Conservation (phyloP, 2,329 filamentous ascomycete genomes). For the Pseudocercospora cruenta region DNA sequence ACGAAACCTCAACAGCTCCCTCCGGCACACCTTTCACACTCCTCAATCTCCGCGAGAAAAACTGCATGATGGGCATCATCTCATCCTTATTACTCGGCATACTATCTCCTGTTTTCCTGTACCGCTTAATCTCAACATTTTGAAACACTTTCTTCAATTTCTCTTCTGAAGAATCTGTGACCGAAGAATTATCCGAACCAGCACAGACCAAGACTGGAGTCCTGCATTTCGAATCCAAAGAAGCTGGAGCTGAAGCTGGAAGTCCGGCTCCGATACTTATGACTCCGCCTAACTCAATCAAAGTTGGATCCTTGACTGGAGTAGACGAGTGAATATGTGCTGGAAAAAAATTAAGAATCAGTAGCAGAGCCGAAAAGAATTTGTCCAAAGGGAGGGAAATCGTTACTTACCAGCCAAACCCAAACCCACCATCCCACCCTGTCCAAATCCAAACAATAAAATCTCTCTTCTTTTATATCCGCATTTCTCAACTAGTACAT, state of each 20-base stretch:
- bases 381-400: conserved; percentile 22
- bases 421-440: conserved; percentile 61
- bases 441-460: conserved; percentile 59
- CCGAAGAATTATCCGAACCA: conserved; percentile 53
- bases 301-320: conserved; percentile 6
- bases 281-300: conserved; percentile 58
- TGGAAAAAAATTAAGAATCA: too few species aligned
- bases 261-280: conserved; percentile 66
- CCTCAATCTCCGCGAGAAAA: conserved; percentile 67
- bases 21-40: conserved; percentile 58
- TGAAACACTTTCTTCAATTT: conserved; percentile 58
- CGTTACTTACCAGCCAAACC: conserved; percentile 41
- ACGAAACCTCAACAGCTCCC: conserved; percentile 54
- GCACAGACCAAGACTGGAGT: conserved; percentile 68
- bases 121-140: conserved; percentile 68
- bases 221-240: conserved; percentile 55
- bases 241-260: conserved; percentile 52
- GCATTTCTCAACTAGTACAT: conserved; percentile 53
- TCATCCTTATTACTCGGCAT: conserved; percentile 87
- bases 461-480: conserved; percentile 55
- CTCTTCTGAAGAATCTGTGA: conserved; percentile 67
- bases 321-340: conserved; percentile 10
- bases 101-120: conserved; percentile 70
- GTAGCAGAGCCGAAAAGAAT: neutral
- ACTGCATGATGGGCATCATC: conserved; percentile 89